Evolutionary conservation across 2,329 filamentous ascomycete species (phyloP).

Genomic region (Raffaelea ambrosiae): DNA sequence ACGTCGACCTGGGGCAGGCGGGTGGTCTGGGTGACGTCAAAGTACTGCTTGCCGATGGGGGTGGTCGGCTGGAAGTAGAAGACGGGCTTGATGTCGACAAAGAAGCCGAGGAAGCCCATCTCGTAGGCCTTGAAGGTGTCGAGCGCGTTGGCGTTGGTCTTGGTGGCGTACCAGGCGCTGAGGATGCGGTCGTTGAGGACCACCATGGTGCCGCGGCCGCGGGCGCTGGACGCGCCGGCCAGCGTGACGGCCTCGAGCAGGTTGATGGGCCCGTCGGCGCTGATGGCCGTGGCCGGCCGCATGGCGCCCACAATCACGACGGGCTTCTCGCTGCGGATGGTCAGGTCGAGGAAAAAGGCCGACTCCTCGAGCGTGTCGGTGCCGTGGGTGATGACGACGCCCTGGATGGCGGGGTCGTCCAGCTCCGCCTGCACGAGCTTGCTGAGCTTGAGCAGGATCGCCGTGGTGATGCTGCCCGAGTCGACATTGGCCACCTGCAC

Average conservation of each 20-base stretch:
- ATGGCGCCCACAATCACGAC: conserved; percentile 54
- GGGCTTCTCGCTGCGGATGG: conserved; percentile 47
- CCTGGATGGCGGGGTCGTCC: conserved; percentile 30
- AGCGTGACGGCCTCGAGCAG: conserved; percentile 51
- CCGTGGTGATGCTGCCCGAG: conserved; percentile 35
- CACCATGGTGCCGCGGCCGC: conserved; percentile 47
- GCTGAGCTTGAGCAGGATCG: conserved; percentile 37
- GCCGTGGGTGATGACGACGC: conserved; percentile 54
- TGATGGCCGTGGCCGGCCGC: conserved; percentile 53
- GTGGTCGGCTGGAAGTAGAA: conserved; percentile 49
- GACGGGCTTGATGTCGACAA: conserved; percentile 48
- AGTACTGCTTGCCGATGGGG: conserved; percentile 37
- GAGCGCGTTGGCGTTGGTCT: conserved; percentile 53
- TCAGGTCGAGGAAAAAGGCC: conserved; percentile 54
- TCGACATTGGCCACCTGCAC: conserved; percentile 43
- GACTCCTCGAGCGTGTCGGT: conserved; percentile 59
- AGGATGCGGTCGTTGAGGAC: conserved; percentile 55
- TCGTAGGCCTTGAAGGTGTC: conserved; percentile 54
- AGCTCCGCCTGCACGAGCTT: conserved; percentile 40
- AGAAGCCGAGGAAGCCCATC: conserved; percentile 46
- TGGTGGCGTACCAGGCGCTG: conserved; percentile 49
- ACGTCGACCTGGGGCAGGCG: conserved; percentile 46
- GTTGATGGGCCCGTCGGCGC: conserved; percentile 55
- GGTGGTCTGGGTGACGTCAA: conserved; percentile 25
- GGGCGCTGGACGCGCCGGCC: conserved; percentile 35